Conservation (phyloP, 495 filamentous ascomycete genomes). For the Penicillium steckii region DNA sequence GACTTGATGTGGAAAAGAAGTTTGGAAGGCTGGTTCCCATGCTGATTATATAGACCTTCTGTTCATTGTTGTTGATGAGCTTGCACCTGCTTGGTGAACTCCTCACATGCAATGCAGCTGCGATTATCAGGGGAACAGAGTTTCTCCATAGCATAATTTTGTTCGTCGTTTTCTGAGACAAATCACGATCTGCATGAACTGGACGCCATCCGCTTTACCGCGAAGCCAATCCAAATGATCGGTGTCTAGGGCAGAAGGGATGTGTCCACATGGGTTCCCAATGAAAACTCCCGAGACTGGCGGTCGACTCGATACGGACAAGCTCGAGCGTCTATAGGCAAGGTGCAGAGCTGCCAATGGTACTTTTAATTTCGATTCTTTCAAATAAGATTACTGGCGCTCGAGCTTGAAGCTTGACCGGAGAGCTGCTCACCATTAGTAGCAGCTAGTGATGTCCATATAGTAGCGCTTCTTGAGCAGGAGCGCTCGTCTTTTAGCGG, state of each 20-base stretch:
- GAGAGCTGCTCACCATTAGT: too few relatives aligned
- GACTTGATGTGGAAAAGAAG: constrained; percentile 13
- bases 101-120: constrained; percentile 17
- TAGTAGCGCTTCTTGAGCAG: too few relatives aligned
- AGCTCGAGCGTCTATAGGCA: constrained; percentile 6
- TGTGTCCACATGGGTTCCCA: constrained; percentile 15
- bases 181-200: constrained; percentile 14
- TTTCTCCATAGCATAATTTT: constrained; percentile 6
- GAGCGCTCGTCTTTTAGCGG: too few relatives aligned
- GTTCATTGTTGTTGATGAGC: constrained; percentile 10
- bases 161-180: constrained; percentile 2
- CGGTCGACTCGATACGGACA: not conserved
- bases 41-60: constrained; percentile 26
- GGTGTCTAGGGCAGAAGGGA: constrained; percentile 6
- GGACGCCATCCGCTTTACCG: constrained; percentile 3
- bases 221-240: constrained; percentile 3
- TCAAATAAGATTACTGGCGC: too few relatives aligned
- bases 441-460: too few relatives aligned
- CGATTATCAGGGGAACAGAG: constrained; percentile 14
- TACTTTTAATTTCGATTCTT: too few relatives aligned
- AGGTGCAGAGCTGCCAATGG: constrained; percentile 6
- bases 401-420: too few relatives aligned
- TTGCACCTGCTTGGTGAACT: constrained; percentile 8
- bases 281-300: constrained; percentile 6
- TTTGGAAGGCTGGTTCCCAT: not conserved